Percentiles rank a stretch among this genome's conserved stretches.
These are phyloP conservation scores for Phtheirospermum japonicum DNA, from an alignment of 257 asterid genomes.

Conservation along the genomic window DNA sequence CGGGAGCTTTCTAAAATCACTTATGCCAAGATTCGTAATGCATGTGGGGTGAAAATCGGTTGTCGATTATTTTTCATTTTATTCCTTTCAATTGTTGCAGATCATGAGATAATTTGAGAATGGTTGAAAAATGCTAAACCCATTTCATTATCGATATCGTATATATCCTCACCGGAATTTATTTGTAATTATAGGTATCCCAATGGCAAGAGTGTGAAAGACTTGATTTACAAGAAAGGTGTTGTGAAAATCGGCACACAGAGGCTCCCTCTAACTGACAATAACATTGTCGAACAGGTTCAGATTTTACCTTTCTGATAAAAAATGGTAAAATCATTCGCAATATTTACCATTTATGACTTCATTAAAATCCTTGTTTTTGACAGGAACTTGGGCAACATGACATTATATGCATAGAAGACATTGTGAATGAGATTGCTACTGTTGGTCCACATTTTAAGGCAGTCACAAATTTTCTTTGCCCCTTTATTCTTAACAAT, in stretches of 20 bases:
- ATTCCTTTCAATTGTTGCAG: not conserved
- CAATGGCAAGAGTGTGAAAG: constrained; percentile 77
- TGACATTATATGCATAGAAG: constrained; percentile 77
- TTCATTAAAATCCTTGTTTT: not conserved
- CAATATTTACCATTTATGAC: not conserved
- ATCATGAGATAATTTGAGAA: not conserved
- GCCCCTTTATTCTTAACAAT: constrained; percentile 71
- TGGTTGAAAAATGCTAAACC: not conserved
- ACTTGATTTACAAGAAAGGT: constrained; percentile 88
- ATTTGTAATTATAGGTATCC: too few species aligned
- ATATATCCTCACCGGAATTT: not conserved
- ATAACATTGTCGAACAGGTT: constrained; percentile 83
- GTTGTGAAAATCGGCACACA: constrained; percentile 58
- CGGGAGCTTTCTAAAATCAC: too few species aligned
- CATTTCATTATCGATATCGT: not conserved
- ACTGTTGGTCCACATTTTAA: constrained; percentile 65
- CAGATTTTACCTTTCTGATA: not conserved
- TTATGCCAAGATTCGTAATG: too few species aligned
- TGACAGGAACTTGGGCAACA: constrained; percentile 70
- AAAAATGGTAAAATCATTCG: not conserved
- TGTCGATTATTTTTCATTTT: not conserved
- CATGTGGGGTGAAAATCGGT: too few species aligned
- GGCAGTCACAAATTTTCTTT: constrained; percentile 56
- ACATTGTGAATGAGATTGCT: constrained; percentile 70
- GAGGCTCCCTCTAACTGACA: constrained; percentile 78